A percentile compares a stretch with the other conserved stretches of the same genome.
Evolutionary conservation across 2,329 filamentous ascomycete genomes (phyloP).

Genomic region (Aspergillus fumigatiaffinis): DNA sequence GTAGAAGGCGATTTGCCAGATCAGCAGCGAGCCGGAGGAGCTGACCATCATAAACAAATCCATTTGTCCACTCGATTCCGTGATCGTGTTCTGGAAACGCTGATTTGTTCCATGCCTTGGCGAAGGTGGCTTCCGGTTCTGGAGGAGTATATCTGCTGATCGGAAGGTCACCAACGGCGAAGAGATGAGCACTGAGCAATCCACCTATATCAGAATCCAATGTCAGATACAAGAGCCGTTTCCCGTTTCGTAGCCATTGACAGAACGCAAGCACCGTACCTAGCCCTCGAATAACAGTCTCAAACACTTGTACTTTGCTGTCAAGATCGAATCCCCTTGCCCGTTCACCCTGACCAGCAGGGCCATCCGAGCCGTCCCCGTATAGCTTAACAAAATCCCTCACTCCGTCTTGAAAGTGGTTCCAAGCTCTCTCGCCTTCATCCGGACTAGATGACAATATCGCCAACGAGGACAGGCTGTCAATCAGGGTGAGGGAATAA

Average conservation of each 20-base stretch:
- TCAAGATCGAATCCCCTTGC: constrained; percentile 87
- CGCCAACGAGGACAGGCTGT: constrained; percentile 89
- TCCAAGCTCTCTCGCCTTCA: constrained; percentile 59
- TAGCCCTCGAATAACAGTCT: constrained; percentile 87
- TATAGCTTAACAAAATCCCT: constrained; percentile 74
- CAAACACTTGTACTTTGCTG: constrained; percentile 97
- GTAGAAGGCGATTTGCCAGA: constrained; percentile 75
- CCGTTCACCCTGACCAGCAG: constrained; percentile 65
- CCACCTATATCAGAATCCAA: constrained; percentile 53
- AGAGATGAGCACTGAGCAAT: constrained; percentile 86
- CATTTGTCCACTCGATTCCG: constrained; percentile 67
- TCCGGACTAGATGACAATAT: constrained; percentile 69
- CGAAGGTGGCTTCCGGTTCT: constrained; percentile 33
- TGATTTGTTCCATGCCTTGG: constrained; percentile 40
- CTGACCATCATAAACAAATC: constrained; percentile 82
- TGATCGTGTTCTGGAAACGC: constrained; percentile 16
- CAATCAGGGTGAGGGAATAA: constrained; percentile 92
- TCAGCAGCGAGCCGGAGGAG: constrained; percentile 85
- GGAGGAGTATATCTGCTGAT: constrained; percentile 70
- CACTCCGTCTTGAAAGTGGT: constrained; percentile 77
- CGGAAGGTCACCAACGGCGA: constrained; percentile 84
- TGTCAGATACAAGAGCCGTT: constrained; percentile 3
- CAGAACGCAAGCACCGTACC: constrained; percentile 23
- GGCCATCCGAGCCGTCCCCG: constrained; percentile 72
- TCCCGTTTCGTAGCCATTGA: not conserved